Percentiles rank a stretch among this genome's conserved stretches.
Conservation (phyloP, 2,329 filamentous ascomycete species). For the Fusarium sp. region DNA sequence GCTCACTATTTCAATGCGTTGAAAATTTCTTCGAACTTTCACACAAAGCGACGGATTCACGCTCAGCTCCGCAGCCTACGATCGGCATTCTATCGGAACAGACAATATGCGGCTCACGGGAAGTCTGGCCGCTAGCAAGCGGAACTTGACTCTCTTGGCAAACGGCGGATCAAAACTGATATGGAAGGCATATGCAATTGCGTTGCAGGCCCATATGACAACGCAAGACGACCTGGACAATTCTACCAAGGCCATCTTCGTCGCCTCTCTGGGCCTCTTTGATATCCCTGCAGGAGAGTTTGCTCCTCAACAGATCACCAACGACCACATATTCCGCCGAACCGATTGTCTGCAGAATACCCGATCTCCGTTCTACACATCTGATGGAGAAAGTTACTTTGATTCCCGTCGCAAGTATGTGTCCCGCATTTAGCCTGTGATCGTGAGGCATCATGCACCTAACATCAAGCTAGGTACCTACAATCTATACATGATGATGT, state of each 20-base stretch:
- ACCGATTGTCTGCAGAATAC: neutral
- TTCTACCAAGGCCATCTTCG: neutral
- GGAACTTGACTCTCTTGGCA: neutral
- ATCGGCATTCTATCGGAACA: too few relatives aligned
- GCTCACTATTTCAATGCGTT: rapidly evolving
- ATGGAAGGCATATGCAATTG: neutral
- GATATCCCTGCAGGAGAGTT: neutral
- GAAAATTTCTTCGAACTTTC: rapidly evolving
- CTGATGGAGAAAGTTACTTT: neutral
- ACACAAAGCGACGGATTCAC: too few relatives aligned
- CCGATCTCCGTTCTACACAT: neutral
- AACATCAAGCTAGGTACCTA: neutral
- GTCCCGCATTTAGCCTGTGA: rapidly evolving
- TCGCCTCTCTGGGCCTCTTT: neutral
- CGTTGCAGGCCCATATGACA: neutral
- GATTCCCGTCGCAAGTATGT: neutral
- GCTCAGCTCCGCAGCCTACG: too few relatives aligned
- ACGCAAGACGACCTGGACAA: neutral
- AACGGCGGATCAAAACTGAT: neutral
- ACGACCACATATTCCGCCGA: neutral
- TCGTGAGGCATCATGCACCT: rapidly evolving
- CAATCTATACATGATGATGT: neutral
- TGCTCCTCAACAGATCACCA: neutral
- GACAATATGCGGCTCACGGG: neutral
- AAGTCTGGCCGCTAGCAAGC: neutral